These are phyloP conservation scores for Hericium alpestre DNA, from an alignment of 768 basidiomycete species.

Conservation along the genomic window DNA sequence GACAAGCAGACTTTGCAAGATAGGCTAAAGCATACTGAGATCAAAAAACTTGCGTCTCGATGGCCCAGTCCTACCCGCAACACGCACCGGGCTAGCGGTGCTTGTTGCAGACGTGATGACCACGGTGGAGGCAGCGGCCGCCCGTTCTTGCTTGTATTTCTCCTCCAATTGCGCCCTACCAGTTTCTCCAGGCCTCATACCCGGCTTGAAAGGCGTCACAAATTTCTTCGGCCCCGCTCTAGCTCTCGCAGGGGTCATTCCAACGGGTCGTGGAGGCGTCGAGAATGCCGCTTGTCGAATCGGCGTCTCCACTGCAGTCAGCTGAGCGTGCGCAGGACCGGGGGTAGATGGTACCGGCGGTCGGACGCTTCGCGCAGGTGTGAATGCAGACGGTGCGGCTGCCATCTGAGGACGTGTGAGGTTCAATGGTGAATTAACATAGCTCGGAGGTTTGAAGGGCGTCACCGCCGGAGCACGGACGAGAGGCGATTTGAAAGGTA, in stretches of 20 bases:
- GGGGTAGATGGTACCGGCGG: not conserved
- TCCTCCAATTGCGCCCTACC: constrained; percentile 19
- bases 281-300: constrained; percentile 2
- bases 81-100: not conserved
- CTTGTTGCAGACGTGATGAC: not conserved
- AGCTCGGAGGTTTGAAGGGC: not conserved
- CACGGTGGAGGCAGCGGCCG: not conserved
- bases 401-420: not conserved
- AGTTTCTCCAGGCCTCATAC: constrained; percentile 35
- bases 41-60: constrained; percentile 6
- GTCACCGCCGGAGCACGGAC: not conserved
- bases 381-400: not conserved
- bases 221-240: constrained; percentile 27
- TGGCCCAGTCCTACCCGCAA: not conserved
- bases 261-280: not conserved
- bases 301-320: not conserved
- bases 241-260: not conserved
- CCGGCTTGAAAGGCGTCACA: constrained; percentile 48
- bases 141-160: not conserved
- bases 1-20: not conserved
- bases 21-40: constrained; percentile 1
- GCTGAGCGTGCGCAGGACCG: not conserved
- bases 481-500: constrained; percentile 10
- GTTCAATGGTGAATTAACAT: not conserved
- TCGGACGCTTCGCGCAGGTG: not conserved